A percentile compares a stretch with the other conserved stretches of the same genome.
phyloP scores from a whole-genome alignment of 2,329 filamentous ascomycete genomes.

The Bipolaris bicolor region DNA sequence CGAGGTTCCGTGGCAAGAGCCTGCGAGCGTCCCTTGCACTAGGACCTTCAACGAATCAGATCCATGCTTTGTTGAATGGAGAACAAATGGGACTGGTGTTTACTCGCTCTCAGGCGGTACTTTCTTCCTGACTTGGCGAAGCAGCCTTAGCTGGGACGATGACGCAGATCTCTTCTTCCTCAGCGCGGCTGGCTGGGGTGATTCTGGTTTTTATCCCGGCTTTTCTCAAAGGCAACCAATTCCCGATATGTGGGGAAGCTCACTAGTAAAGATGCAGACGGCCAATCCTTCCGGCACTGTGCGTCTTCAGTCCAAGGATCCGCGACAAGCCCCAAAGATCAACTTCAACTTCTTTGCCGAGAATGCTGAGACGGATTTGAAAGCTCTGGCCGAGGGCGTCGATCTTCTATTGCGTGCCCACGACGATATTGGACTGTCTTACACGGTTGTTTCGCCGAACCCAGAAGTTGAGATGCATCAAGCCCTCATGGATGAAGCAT shows the following conservation, averaged over 20 bases:
- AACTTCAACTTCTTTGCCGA: slow-evolving; percentile 45
- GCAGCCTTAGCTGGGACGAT: slow-evolving; percentile 21
- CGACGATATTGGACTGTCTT: not conserved
- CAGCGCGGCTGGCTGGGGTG: slow-evolving; percentile 4
- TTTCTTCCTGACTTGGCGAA: not conserved
- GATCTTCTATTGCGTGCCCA: slow-evolving; percentile 21
- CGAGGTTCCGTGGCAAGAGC: not conserved
- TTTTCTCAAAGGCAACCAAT: slow-evolving; percentile 28
- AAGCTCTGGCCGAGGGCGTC: slow-evolving; percentile 63
- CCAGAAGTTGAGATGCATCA: slow-evolving; percentile 9
- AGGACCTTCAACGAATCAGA: not conserved
- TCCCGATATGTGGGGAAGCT: slow-evolving; percentile 32
- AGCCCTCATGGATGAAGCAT: slow-evolving; percentile 30
- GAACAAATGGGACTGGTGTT: not conserved
- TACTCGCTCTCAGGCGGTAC: not conserved
- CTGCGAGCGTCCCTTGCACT: not conserved
- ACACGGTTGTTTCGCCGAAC: slow-evolving; percentile 1
- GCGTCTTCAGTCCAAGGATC: slow-evolving; percentile 63
- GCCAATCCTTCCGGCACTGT: slow-evolving; percentile 58
- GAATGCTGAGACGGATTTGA: slow-evolving; percentile 55
- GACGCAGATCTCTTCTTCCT: slow-evolving; percentile 31
- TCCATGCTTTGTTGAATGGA: not conserved
- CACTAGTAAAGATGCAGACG: slow-evolving; percentile 6
- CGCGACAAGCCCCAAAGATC: slow-evolving; percentile 66
- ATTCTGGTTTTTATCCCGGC: slow-evolving; percentile 18